Conservation (phyloP, 2,329 filamentous ascomycete species). For the Neopestalotiopsis clavispora region DNA sequence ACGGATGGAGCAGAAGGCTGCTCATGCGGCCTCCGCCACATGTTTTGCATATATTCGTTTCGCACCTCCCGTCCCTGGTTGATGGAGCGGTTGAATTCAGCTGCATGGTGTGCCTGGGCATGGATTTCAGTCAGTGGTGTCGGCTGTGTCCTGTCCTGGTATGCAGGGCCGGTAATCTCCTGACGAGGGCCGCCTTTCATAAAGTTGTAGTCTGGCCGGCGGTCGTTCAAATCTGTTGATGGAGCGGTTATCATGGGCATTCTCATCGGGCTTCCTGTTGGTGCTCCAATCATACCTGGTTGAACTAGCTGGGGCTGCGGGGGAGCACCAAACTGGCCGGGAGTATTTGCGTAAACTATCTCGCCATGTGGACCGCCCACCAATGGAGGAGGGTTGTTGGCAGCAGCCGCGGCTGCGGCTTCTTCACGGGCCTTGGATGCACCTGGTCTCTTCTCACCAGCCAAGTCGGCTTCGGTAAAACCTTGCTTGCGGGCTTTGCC, state of each 20-base stretch:
- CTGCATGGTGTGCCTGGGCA: slow-evolving; percentile 84
- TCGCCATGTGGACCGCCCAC: slow-evolving; percentile 77
- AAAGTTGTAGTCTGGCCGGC: slow-evolving; percentile 81
- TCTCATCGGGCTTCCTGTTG: slow-evolving; percentile 69
- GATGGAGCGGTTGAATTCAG: slow-evolving; percentile 87
- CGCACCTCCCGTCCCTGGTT: slow-evolving; percentile 82
- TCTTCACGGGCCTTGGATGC: slow-evolving; percentile 87
- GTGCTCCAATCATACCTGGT: slow-evolving; percentile 71
- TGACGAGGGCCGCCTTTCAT: slow-evolving; percentile 80
- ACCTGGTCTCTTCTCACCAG: slow-evolving; percentile 94
- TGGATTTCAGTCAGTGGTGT: slow-evolving; percentile 79
- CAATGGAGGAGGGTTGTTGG: slow-evolving; percentile 58
- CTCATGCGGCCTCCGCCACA: slow-evolving; percentile 86
- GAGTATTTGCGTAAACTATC: slow-evolving; percentile 84
- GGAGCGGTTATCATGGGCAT: slow-evolving; percentile 85
- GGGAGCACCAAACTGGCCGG: slow-evolving; percentile 67
- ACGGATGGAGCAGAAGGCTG: slow-evolving; percentile 61
- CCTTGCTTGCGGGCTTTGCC: slow-evolving; percentile 96
- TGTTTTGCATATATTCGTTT: slow-evolving; percentile 76
- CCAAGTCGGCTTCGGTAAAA: slow-evolving; percentile 94
- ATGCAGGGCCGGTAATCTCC: slow-evolving; percentile 85
- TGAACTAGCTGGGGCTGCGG: slow-evolving; percentile 73
- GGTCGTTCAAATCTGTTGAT: slow-evolving; percentile 73
- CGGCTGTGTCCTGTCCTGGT: slow-evolving; percentile 83
- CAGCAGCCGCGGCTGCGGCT: slow-evolving; percentile 75